Conservation (phyloP, 345 rosid species). For the Brassica cretica region DNA sequence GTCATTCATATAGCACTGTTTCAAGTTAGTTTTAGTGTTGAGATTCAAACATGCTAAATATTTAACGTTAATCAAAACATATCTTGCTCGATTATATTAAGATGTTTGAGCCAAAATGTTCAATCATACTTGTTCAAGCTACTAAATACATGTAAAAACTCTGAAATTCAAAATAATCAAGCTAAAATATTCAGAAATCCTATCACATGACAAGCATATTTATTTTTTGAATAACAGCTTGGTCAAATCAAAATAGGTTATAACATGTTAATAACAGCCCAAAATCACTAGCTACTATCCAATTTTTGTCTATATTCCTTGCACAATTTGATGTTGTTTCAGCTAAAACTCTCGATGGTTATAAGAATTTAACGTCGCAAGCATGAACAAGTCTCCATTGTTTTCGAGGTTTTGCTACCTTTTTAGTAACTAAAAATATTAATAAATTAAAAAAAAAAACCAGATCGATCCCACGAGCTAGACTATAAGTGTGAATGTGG, state of each 20-base stretch:
- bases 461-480: conserved; percentile 25
- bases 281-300: not conserved
- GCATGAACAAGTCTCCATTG: not conserved
- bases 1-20: too few relatives aligned
- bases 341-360: not conserved
- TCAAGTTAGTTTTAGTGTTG: not conserved
- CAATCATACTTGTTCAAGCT: not conserved
- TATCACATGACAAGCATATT: not conserved
- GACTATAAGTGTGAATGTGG: conserved; percentile 23
- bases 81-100: not conserved
- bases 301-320: not conserved
- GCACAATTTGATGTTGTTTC: not conserved
- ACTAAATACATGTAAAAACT: not conserved
- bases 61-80: not conserved
- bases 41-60: not conserved
- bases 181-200: not conserved
- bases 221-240: not conserved
- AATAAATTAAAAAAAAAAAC: not conserved
- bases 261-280: not conserved
- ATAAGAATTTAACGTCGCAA: not conserved
- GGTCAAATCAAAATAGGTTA: not conserved
- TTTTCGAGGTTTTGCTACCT: not conserved
- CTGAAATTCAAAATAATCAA: not conserved
- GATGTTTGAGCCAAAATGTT: not conserved
- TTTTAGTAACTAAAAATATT: too few relatives aligned